Percentiles rank a stretch among this genome's conserved stretches.
Evolutionary conservation across 768 basidiomycete genomes (phyloP).

Genomic region (Tricholoma hemisulphureum): DNA sequence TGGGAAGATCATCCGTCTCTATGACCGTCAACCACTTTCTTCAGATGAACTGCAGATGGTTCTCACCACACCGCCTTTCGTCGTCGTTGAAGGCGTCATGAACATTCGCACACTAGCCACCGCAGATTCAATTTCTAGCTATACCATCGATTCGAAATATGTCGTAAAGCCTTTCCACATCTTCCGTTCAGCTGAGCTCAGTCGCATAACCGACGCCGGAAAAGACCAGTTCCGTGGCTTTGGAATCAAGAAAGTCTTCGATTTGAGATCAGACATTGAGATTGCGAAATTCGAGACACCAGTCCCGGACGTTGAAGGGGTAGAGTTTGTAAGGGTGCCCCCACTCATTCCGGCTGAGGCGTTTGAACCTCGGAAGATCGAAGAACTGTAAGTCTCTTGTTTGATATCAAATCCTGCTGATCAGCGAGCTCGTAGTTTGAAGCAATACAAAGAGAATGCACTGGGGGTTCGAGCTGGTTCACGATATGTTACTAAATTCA

Average conservation of each 20-base stretch:
- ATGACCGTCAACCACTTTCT: no score
- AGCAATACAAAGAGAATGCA: slow-evolving; percentile 25
- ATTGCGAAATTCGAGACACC: slow-evolving; percentile 31
- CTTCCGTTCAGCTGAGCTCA: slow-evolving; percentile 41
- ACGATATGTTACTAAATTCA: no score
- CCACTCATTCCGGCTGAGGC: slow-evolving; percentile 23
- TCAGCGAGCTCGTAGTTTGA: slow-evolving; percentile 22
- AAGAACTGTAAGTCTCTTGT: slow-evolving; percentile 14
- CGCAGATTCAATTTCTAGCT: slow-evolving; percentile 11
- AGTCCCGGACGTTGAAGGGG: slow-evolving; percentile 29
- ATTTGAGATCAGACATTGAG: slow-evolving; percentile 38
- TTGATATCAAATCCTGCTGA: neutral
- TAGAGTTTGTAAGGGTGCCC: slow-evolving; percentile 30
- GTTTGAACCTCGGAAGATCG: slow-evolving; percentile 28
- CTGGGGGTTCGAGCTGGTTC: slow-evolving; percentile 19
- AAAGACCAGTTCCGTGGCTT: slow-evolving; percentile 31
- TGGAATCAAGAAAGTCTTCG: slow-evolving; percentile 38
- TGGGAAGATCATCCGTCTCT: no score
- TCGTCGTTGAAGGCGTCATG: slow-evolving; percentile 37
- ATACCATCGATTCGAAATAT: neutral
- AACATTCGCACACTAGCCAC: slow-evolving; percentile 38
- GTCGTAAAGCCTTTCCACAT: slow-evolving; percentile 30
- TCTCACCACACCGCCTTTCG: slow-evolving; percentile 34
- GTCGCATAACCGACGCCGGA: slow-evolving; percentile 34
- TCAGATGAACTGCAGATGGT: no score